Conservation (phyloP, 1,284 basidiomycete genomes). For the Trichosporon inkin region DNA sequence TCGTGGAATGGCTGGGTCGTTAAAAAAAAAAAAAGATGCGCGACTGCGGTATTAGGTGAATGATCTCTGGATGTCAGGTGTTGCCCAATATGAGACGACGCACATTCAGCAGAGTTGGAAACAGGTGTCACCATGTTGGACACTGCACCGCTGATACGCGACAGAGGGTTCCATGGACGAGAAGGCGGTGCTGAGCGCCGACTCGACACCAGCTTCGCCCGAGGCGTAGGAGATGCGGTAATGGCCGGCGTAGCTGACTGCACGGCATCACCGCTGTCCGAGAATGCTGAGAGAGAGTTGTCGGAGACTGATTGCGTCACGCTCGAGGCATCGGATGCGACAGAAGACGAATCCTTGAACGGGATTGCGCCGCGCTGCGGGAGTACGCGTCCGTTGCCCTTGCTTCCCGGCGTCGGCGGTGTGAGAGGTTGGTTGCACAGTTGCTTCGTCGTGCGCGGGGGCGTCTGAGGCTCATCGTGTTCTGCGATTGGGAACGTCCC, state of each 20-base stretch:
- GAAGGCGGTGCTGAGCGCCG: background rate
- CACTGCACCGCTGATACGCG: background rate
- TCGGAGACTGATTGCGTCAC: background rate
- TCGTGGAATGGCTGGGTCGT: background rate
- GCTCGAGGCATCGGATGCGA: background rate
- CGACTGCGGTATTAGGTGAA: background rate
- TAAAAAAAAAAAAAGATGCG: background rate
- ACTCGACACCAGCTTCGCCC: background rate
- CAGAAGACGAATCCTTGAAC: background rate
- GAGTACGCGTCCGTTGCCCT: background rate
- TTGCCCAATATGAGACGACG: background rate
- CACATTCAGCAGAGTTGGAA: background rate
- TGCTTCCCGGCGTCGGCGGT: background rate
- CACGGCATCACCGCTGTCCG: background rate
- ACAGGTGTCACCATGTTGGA: background rate
- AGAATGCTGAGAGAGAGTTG: background rate
- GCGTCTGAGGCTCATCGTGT: conserved; percentile 11
- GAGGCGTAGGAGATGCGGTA: background rate
- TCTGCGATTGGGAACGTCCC: conserved; percentile 16
- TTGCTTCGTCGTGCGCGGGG: background rate
- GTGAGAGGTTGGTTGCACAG: background rate
- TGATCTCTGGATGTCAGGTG: background rate
- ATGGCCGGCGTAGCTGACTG: background rate
- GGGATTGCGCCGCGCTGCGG: too few relatives aligned
- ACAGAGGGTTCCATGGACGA: background rate